phyloP scores from a whole-genome alignment of 768 basidiomycete genomes.

The Leccinum disarticulatum region DNA sequence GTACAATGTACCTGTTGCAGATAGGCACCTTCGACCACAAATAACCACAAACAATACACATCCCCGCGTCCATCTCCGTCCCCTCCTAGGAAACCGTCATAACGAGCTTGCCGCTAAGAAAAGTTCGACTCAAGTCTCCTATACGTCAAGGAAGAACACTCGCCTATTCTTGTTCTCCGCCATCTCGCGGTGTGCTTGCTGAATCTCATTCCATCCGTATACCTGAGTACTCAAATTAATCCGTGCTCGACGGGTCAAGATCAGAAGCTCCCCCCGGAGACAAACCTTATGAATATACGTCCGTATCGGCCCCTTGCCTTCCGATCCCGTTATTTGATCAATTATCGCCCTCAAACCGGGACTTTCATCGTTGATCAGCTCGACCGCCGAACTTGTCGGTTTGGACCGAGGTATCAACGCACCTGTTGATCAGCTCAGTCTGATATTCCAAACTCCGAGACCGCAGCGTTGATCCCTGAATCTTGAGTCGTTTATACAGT shows the following conservation, averaged over 20 bases:
- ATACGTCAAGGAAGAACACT: slow-evolving; percentile 16
- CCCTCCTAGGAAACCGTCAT: slow-evolving; percentile 23
- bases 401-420: slow-evolving; percentile 31
- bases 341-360: slow-evolving; percentile 58
- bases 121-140: not conserved
- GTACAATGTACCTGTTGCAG: not conserved
- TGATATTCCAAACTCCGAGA: slow-evolving; percentile 77
- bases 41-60: slow-evolving; percentile 7
- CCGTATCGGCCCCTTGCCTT: slow-evolving; percentile 60
- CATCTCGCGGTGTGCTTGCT: slow-evolving; percentile 83
- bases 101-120: slow-evolving; percentile 34
- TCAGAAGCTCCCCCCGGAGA: slow-evolving; percentile 14
- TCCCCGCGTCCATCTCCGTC: not conserved
- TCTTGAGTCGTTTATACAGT: slow-evolving; percentile 79
- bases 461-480: slow-evolving; percentile 87
- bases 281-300: slow-evolving; percentile 78
- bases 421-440: slow-evolving; percentile 63
- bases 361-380: slow-evolving; percentile 2
- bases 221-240: slow-evolving; percentile 44
- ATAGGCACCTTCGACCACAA: slow-evolving; percentile 1
- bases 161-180: slow-evolving; percentile 63
- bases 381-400: not conserved
- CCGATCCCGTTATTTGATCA: slow-evolving; percentile 54
- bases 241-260: slow-evolving; percentile 15
- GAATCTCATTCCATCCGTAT: slow-evolving; percentile 78